Evolutionary conservation across 192 early-diverging fungal species (phyloP).

Genomic region (Gamsiella multidivaricata): DNA sequence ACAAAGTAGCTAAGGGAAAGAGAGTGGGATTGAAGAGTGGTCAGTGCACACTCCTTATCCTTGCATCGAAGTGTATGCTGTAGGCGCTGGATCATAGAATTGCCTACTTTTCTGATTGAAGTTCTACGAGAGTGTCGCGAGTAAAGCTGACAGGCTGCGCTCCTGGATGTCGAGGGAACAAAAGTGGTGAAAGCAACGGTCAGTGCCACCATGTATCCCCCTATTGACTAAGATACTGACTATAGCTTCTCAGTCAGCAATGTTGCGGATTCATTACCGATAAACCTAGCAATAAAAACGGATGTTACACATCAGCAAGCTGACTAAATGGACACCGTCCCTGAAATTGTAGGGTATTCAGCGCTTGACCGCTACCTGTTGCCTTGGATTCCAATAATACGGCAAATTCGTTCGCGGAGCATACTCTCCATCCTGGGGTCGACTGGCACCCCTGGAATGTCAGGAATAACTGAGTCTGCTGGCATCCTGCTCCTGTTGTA

Average conservation of each 20-base stretch:
- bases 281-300: slow-evolving; percentile 17
- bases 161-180: slow-evolving; percentile 57
- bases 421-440: slow-evolving; percentile 27
- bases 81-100: no score
- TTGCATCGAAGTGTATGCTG: no score
- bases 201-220: neutral
- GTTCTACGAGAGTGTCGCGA: slow-evolving; percentile 56
- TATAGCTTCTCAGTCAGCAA: no score
- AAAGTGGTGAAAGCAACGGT: neutral
- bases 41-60: no score
- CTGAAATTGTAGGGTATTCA: neutral
- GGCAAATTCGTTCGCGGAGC: slow-evolving; percentile 33
- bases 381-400: slow-evolving; percentile 32
- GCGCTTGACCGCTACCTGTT: slow-evolving; percentile 18
- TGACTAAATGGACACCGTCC: neutral
- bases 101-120: slow-evolving; percentile 70
- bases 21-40: neutral
- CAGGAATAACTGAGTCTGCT: slow-evolving; percentile 46
- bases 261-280: slow-evolving; percentile 4
- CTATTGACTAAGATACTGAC: no score
- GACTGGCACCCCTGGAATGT: slow-evolving; percentile 43
- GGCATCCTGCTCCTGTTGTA: slow-evolving; percentile 38
- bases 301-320: neutral
- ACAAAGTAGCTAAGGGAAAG: slow-evolving; percentile 71
- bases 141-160: slow-evolving; percentile 77